Base-by-base conservation (phyloP, 2,329 filamentous ascomycete species). In the Phoma sp. region DNA sequence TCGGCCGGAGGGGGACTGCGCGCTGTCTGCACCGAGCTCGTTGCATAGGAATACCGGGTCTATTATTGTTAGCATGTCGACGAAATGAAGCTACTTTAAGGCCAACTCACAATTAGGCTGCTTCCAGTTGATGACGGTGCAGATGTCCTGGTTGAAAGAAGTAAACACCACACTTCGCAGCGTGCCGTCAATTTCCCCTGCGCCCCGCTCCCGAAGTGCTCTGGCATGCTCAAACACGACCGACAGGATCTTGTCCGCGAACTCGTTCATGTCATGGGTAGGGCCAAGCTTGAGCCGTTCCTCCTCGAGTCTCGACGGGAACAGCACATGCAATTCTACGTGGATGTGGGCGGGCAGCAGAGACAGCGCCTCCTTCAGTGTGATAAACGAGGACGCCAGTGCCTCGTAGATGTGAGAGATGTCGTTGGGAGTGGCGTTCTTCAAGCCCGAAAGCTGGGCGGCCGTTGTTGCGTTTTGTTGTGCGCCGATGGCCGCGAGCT, bases 121-220 rank as follows among this genome's bases (percentile, higher is more conserved):
- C 76, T 99, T 99, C 95, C 95, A 99, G 77, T 99, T 99, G 67
- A 99, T 79, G 5, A 94, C 93, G 15, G 91, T 96, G 77, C 95
- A 99, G 19, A 98, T 85, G 61, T 88, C 89, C 12, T 91, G 83
- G 72, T 96, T 97, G 76, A 94, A 96, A 21, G 92, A 96, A 67
- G 91, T 96, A 74, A 99, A 97, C 10, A 97, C 91, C 47, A 99
- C 88, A 12, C 91, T 96, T 36, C 93, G 84, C 64, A 95, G 88
- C 15, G 88, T 85, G 50, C 91, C 87, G 8, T 91, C 72, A 39
- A 71, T 68, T 43, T 74, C 87, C 6, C 71, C 71, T 9, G 65
- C 64, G 1, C 85, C 87, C 59, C 80, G 78, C 56, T 87, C 82
- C 55, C 88, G 82, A 75, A 91, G 60, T 67, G 84, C 65, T 39